A percentile compares a stretch with the other conserved stretches of the same genome.
These are phyloP conservation scores for Candida nitratophila DNA, from an alignment of 805 yeast genomes.

Conservation along the genomic window DNA sequence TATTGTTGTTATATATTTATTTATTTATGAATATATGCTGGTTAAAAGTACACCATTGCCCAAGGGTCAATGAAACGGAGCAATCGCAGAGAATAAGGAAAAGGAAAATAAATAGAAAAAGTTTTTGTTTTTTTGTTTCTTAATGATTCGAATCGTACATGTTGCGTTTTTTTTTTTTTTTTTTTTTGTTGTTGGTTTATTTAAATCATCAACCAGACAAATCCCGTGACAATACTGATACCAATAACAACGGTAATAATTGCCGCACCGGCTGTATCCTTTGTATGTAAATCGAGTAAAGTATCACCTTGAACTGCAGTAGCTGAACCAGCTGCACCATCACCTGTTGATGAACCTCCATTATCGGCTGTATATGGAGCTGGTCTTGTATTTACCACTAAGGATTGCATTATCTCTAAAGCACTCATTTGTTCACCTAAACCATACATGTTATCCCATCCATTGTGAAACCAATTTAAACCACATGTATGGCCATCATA, in stretches of 20 bases:
- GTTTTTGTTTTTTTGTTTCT: too few relatives aligned
- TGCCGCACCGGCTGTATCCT: conserved; percentile 63
- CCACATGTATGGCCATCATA: conserved; percentile 74
- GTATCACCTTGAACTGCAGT: conserved; percentile 32
- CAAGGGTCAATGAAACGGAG: too few relatives aligned
- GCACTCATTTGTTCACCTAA: conserved; percentile 78
- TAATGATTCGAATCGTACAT: too few relatives aligned
- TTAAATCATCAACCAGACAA: not conserved
- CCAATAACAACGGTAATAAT: conserved; percentile 55
- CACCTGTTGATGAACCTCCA: conserved; percentile 36
- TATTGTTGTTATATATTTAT: too few relatives aligned
- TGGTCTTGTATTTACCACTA: conserved; percentile 35
- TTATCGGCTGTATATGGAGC: conserved; percentile 41
- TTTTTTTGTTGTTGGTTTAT: not conserved
- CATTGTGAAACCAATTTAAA: conserved; percentile 49
- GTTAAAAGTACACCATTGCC: too few relatives aligned
- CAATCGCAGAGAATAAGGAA: too few relatives aligned
- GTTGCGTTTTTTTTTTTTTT: too few relatives aligned
- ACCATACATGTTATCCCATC: conserved; percentile 64
- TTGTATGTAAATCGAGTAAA: conserved; percentile 31
- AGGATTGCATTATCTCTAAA: conserved; percentile 51
- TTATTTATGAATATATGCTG: too few relatives aligned
- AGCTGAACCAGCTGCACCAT: conserved; percentile 61
- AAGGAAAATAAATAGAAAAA: too few relatives aligned
- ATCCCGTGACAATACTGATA: not conserved